These are phyloP conservation scores for Metarhizium album DNA, from an alignment of 2,329 filamentous ascomycete species.

Conservation along the genomic window DNA sequence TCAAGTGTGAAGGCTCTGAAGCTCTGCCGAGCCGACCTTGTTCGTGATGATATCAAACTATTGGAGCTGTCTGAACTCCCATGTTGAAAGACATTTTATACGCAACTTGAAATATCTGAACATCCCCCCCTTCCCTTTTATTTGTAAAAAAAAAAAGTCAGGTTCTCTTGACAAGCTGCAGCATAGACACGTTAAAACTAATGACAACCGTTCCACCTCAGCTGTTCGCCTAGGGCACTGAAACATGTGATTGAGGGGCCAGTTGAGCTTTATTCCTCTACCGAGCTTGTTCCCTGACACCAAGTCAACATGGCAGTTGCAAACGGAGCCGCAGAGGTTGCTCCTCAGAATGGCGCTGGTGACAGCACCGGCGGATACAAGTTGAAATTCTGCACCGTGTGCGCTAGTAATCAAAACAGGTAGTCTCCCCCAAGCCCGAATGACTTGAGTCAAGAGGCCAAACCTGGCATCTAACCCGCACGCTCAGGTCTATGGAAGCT, in stretches of 20 bases:
- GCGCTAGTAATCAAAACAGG: constrained; percentile 96
- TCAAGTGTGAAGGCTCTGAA: neutral
- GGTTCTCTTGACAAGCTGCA: neutral
- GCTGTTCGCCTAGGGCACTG: neutral
- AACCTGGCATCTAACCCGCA: constrained; percentile 1
- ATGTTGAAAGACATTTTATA: constrained; percentile 52
- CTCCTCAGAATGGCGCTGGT: constrained; percentile 32
- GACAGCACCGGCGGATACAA: constrained; percentile 59
- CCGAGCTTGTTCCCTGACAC: neutral
- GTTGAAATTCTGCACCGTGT: constrained; percentile 96
- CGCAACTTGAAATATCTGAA: constrained; percentile 33
- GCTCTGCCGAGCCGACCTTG: neutral
- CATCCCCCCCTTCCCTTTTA: too few species aligned
- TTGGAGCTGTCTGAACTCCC: constrained; percentile 68
- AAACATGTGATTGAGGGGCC: neutral
- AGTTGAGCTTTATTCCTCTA: neutral
- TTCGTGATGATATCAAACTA: constrained; percentile 42
- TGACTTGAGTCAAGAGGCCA: neutral
- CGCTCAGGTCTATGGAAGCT: constrained; percentile 66
- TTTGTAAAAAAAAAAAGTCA: too few species aligned
- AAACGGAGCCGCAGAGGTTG: constrained; percentile 26
- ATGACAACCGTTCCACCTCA: too few species aligned
- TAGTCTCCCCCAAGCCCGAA: constrained; percentile 27
- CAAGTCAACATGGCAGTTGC: constrained; percentile 27
- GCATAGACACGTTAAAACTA: neutral